Conservation (phyloP, 306 rosid species). For the Prunus mume region DNA sequence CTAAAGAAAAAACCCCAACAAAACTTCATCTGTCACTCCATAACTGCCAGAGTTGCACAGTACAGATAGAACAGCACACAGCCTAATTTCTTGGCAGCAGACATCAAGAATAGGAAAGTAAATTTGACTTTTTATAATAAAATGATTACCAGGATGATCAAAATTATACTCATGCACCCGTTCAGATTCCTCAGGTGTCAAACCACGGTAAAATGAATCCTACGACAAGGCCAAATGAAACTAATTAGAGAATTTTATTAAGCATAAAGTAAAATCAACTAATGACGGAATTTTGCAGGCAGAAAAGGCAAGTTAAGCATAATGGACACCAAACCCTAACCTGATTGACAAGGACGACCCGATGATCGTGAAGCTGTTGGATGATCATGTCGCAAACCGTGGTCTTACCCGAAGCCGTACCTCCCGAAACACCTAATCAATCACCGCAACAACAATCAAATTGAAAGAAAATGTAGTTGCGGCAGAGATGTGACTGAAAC, state of each 20-base stretch:
- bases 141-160: constrained; percentile 82
- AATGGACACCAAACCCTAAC: constrained; percentile 19
- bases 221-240: constrained; percentile 16
- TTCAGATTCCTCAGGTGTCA: constrained; percentile 73
- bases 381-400: constrained; percentile 98
- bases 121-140: not conserved
- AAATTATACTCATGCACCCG: constrained; percentile 88
- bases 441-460: not conserved
- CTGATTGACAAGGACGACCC: constrained; percentile 95
- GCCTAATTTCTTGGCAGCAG: not conserved
- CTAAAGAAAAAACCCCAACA: not conserved
- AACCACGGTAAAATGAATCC: constrained; percentile 98
- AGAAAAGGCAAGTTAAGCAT: not conserved
- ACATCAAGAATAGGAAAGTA: not conserved
- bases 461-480: not conserved
- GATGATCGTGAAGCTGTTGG: constrained; percentile 98
- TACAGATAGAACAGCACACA: not conserved
- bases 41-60: not conserved
- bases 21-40: not conserved
- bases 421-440: constrained; percentile 86
- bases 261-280: not conserved
- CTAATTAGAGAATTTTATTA: not conserved
- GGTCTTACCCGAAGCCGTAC: constrained; percentile 99
- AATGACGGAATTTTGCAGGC: not conserved
- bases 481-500: not conserved